Percentiles rank a stretch among this genome's conserved stretches.
Evolutionary conservation across 2,329 filamentous ascomycete genomes (phyloP).

Genomic region (Aspergillus sp.): DNA sequence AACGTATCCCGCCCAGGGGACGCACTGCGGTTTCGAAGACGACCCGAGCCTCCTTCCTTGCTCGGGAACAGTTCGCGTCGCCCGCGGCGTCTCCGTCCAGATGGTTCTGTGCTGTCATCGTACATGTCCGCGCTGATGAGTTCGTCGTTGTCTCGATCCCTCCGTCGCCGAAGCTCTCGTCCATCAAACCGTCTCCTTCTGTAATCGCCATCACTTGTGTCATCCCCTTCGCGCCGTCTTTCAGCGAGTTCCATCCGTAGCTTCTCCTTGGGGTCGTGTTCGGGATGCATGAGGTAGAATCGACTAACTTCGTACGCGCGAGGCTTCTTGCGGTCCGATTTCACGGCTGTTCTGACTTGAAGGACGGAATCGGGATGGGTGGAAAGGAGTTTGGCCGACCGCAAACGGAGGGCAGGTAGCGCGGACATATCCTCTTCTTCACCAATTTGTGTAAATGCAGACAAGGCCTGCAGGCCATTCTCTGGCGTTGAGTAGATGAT

Average conservation of each 20-base stretch:
- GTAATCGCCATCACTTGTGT: slow-evolving; percentile 36
- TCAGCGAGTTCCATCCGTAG: slow-evolving; percentile 48
- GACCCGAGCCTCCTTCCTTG: slow-evolving; percentile 30
- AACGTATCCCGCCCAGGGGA: slow-evolving; percentile 50
- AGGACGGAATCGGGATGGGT: slow-evolving; percentile 62
- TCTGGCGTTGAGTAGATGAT: slow-evolving; percentile 60
- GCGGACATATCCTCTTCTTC: slow-evolving; percentile 36
- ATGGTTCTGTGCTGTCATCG: slow-evolving; percentile 50
- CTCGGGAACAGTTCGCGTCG: slow-evolving; percentile 33
- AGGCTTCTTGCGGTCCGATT: slow-evolving; percentile 68
- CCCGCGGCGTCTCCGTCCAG: slow-evolving; percentile 23
- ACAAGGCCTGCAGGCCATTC: slow-evolving; percentile 47
- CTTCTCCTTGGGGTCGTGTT: slow-evolving; percentile 72
- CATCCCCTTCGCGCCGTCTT: slow-evolving; percentile 31
- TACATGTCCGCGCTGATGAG: slow-evolving; percentile 73
- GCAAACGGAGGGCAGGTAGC: slow-evolving; percentile 53
- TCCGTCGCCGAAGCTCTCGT: slow-evolving; percentile 41
- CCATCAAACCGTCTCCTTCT: slow-evolving; percentile 53
- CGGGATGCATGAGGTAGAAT: slow-evolving; percentile 87
- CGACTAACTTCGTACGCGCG: slow-evolving; percentile 74
- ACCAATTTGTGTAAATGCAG: slow-evolving; percentile 37
- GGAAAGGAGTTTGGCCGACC: slow-evolving; percentile 62
- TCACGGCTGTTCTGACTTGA: slow-evolving; percentile 64
- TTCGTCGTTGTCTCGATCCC: slow-evolving; percentile 43
- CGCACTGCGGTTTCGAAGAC: slow-evolving; percentile 52